Evolutionary conservation across 106 monocot species (phyloP).

Genomic region (Platanthera guangdongensis): DNA sequence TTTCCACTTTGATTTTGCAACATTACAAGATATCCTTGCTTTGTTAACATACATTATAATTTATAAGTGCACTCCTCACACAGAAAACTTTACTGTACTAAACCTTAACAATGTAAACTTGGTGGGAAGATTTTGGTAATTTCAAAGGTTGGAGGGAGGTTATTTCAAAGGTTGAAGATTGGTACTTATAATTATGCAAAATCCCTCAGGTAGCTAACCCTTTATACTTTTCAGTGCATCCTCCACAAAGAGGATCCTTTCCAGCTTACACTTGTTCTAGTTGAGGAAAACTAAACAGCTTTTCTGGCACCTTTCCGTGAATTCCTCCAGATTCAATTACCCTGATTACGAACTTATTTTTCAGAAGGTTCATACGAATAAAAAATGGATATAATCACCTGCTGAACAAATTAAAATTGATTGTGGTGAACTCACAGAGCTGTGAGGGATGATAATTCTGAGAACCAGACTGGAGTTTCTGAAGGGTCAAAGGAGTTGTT

Average conservation of each 20-base stretch:
- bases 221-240: not conserved
- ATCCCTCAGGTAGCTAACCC: not conserved
- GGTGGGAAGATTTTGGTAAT: too few species aligned
- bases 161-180: too few species aligned
- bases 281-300: slow-evolving; percentile 43
- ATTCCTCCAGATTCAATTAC: slow-evolving; percentile 41
- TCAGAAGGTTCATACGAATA: not conserved
- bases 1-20: too few species aligned
- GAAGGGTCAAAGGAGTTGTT: slow-evolving; percentile 69
- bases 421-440: slow-evolving; percentile 41
- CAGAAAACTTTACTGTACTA: too few species aligned
- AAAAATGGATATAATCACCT: not conserved
- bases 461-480: slow-evolving; percentile 64
- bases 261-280: slow-evolving; percentile 52
- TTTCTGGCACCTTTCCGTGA: slow-evolving; percentile 35
- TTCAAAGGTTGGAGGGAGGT: too few species aligned
- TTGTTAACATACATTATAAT: too few species aligned
- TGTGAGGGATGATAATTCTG: slow-evolving; percentile 38
- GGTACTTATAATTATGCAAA: too few species aligned
- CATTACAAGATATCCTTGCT: too few species aligned
- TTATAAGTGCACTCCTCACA: too few species aligned
- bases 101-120: too few species aligned
- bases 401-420: not conserved
- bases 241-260: not conserved
- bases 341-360: slow-evolving; percentile 18